Conservation (phyloP, 345 rosid genomes). For the Chamaenerion angustifolium region DNA sequence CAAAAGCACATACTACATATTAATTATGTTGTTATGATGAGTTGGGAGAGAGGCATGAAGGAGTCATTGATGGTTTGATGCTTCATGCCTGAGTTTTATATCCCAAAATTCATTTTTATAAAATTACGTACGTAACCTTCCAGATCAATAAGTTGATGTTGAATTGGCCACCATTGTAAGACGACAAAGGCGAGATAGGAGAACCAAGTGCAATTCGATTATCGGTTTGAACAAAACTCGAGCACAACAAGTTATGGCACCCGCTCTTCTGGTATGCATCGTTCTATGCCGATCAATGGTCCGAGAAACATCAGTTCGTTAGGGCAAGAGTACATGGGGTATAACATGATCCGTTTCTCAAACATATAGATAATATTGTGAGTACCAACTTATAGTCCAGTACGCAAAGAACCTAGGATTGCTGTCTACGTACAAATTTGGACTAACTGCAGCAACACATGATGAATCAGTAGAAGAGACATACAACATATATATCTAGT, state of each 20-base stretch:
- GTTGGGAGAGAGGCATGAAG: neutral
- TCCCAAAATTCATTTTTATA: no score
- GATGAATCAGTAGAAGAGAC: neutral
- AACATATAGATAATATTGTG: no score
- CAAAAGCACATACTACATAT: neutral
- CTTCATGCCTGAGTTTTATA: constrained; percentile 9
- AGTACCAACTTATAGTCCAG: constrained; percentile 65
- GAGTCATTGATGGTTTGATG: neutral
- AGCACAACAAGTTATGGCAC: constrained; percentile 86
- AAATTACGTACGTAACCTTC: no score
- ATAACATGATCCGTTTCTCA: neutral
- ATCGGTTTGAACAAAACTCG: constrained; percentile 92
- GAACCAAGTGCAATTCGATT: constrained; percentile 84
- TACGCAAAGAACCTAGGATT: constrained; percentile 93
- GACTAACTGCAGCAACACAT: constrained; percentile 49
- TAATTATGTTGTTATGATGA: neutral
- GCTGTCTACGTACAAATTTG: constrained; percentile 86
- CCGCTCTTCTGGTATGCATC: constrained; percentile 96
- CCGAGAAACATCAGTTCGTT: neutral
- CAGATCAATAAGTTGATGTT: constrained; percentile 83
- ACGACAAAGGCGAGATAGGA: constrained; percentile 88
- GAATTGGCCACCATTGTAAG: constrained; percentile 76
- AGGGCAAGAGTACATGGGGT: no score
- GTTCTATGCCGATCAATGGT: constrained; percentile 22
- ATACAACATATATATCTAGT: no score